Evolutionary conservation across 2,329 filamentous ascomycete species (phyloP), one percentile per base, ranked within the genome.

Genomic region (Ceratocystis huliohia): DNA sequence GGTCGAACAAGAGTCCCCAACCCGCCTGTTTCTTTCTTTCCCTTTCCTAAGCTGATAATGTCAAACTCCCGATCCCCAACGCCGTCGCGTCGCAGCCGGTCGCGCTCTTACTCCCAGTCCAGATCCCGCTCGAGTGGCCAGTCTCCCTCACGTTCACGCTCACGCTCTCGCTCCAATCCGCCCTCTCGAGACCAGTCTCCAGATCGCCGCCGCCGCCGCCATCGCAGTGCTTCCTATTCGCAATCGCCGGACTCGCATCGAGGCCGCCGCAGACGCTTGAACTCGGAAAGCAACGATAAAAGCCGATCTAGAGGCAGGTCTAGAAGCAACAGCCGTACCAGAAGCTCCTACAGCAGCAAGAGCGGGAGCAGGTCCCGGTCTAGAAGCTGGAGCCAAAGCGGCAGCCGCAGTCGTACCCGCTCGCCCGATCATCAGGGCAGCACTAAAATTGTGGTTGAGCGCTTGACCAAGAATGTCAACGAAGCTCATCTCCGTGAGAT

Each of bases 391-490:
- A 72, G 70, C 57, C 64, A 68, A 37, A 76, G 74, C 68, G 70
- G 74, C 66, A 76, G 75, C 67, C 73, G 37, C 37, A 76, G 74
- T 69, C 70, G 74, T 66, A 76, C 75, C 67, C 73, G 74, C 8
- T 59, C 30, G 13, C 30, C 56, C n/a, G 56, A 59, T 33, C 28
- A 30, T 53, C 25, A 62, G 45, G 25, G 30, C 56, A 63, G 20
- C 20, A 6, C 41, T 2, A 72, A 96, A 89, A 92, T 99, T 74
- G 91, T 99, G 20, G 88, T 99, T 61, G 94, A 99, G 76, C 92
- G 95, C 69, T 81, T 99, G 73, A 96, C 93, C 3, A 96, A 95
- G 75, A 97, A 96, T 73, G 88, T 99, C 71, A 95, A 89, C 67
- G 89, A 93, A 74, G 83, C 84, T 20, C 94, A 99, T 72, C 79